phyloP scores from a whole-genome alignment of 805 yeast genomes.

The Kodamaea kakaduensis region DNA sequence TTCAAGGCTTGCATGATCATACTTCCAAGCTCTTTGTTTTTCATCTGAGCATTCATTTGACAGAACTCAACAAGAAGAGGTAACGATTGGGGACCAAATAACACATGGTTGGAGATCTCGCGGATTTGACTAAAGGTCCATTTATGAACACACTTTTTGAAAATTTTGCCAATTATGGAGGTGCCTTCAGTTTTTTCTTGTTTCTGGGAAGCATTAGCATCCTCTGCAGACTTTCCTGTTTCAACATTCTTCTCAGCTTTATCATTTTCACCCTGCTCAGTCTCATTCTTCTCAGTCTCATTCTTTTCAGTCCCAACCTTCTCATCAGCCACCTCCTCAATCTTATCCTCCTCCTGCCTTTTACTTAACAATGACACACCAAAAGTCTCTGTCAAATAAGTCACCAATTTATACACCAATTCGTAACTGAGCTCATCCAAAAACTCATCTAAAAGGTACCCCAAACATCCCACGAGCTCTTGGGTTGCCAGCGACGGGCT shows the following conservation, averaged over 20 bases:
- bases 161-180: conserved; percentile 3
- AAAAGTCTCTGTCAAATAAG: conserved; percentile 32
- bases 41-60: conserved; percentile 3
- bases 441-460: conserved; percentile 21
- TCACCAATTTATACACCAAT: conserved; percentile 20
- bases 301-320: too few relatives aligned
- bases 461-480: conserved; percentile 32
- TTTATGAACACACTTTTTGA: conserved; percentile 10
- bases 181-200: not conserved
- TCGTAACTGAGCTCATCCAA: conserved; percentile 20
- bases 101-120: conserved; percentile 14
- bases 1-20: conserved; percentile 18
- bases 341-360: conserved; percentile 2
- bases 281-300: not conserved
- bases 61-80: conserved; percentile 9
- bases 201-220: not conserved
- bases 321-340: not conserved
- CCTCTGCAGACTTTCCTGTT: not conserved
- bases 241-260: not conserved
- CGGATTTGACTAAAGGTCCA: conserved; percentile 12
- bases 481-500: conserved; percentile 26
- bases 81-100: not conserved
- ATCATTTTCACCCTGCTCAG: not conserved
- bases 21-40: conserved; percentile 11
- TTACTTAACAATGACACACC: conserved; percentile 16